A percentile compares a stretch with the other conserved stretches of the same genome.
phyloP scores from a whole-genome alignment of 805 yeast genomes.

The Monosporozyma unispora region DNA sequence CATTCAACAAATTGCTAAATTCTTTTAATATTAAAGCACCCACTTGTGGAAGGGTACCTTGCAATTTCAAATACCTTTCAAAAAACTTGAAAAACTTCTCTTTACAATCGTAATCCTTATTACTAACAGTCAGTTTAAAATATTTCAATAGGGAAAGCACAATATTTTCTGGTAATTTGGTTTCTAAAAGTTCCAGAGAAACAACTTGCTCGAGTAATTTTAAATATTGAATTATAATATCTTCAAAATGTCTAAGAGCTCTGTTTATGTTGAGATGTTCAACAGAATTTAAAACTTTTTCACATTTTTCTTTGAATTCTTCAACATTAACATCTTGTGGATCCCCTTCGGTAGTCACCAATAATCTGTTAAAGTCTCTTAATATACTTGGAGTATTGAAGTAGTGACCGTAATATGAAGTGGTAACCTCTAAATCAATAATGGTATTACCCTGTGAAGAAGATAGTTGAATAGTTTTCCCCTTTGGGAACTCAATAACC shows the following conservation, averaged over 20 bases:
- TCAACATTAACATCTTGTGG: not conserved
- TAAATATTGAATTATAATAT: constrained; percentile 36
- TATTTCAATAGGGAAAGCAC: constrained; percentile 54
- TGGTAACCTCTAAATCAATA: constrained; percentile 42
- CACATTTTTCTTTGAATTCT: constrained; percentile 36
- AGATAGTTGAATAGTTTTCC: constrained; percentile 37
- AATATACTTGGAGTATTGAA: constrained; percentile 52
- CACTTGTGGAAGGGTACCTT: constrained; percentile 30
- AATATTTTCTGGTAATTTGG: constrained; percentile 27
- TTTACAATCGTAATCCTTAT: constrained; percentile 45
- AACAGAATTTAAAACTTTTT: constrained; percentile 40
- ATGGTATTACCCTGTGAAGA: constrained; percentile 35
- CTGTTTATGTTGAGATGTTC: constrained; percentile 46
- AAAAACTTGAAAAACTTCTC: constrained; percentile 47
- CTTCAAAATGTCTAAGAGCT: constrained; percentile 53
- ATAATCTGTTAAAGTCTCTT: constrained; percentile 47
- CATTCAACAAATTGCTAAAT: not conserved
- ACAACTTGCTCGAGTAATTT: constrained; percentile 19
- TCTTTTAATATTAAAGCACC: not conserved
- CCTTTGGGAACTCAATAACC: constrained; percentile 41
- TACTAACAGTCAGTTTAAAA: constrained; percentile 52
- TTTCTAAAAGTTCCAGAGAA: constrained; percentile 9
- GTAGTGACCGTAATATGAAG: constrained; percentile 60
- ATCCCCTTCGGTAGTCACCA: constrained; percentile 9
- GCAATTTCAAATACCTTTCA: constrained; percentile 15